A percentile compares a stretch with the other conserved stretches of the same genome.
phyloP scores from a whole-genome alignment of 192 early-diverging fungal genomes.

The Rhizophagus clarus region DNA sequence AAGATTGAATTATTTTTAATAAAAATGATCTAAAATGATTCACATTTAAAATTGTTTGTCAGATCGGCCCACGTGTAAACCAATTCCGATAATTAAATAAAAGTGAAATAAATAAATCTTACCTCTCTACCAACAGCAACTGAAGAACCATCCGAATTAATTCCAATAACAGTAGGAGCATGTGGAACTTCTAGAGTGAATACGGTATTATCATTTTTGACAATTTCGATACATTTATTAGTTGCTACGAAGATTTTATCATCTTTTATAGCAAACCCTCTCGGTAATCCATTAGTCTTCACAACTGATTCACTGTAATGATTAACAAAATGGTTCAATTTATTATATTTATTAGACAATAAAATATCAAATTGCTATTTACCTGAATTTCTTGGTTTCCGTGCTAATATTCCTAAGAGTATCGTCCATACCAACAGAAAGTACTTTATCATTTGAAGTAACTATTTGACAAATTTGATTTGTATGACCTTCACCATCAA shows the following conservation, averaged over 20 bases:
- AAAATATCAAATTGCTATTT: not conserved
- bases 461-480: constrained; percentile 74
- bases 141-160: constrained; percentile 50
- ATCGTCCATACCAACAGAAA: constrained; percentile 81
- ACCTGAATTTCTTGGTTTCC: constrained; percentile 44
- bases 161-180: constrained; percentile 55
- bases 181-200: constrained; percentile 43
- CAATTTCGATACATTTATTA: constrained; percentile 50
- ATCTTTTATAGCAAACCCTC: constrained; percentile 51
- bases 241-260: constrained; percentile 59
- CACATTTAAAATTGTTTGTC: no score
- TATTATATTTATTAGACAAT: not conserved
- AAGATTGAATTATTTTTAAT: no score
- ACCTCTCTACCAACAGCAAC: constrained; percentile 72
- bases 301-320: constrained; percentile 47
- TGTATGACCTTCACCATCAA: constrained; percentile 68
- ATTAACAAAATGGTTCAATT: constrained; percentile 3
- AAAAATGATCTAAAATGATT: no score
- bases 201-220: constrained; percentile 50
- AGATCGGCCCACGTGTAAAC: no score
- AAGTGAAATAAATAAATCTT: constrained; percentile 23
- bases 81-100: not conserved
- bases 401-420: constrained; percentile 47
- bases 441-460: constrained; percentile 45
- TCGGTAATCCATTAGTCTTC: constrained; percentile 52